phyloP scores from a whole-genome alignment of 2,329 filamentous ascomycete species.

The Xylaria sp. region DNA sequence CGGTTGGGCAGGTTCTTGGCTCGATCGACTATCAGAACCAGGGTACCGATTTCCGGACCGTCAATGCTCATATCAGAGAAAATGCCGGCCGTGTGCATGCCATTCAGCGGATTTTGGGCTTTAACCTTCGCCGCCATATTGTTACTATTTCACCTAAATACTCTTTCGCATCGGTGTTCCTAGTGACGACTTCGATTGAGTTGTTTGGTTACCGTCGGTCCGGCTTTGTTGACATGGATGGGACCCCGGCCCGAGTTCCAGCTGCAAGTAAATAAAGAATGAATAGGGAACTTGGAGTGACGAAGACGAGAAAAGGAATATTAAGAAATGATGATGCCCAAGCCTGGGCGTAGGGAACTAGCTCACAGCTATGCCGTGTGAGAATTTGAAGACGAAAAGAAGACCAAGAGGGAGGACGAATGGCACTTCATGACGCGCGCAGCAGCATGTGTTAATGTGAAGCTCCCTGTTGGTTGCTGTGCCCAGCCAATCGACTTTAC shows the following conservation, averaged over 20 bases:
- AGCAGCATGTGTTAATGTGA: slow-evolving; percentile 20
- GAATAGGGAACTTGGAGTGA: slow-evolving; percentile 2
- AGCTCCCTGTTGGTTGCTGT: slow-evolving; percentile 26
- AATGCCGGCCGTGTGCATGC: slow-evolving; percentile 87
- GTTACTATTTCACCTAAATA: slow-evolving; percentile 12
- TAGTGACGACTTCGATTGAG: slow-evolving; percentile 1
- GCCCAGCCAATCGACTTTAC: slow-evolving; percentile 35
- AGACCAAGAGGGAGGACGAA: slow-evolving; percentile 3
- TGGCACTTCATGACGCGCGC: slow-evolving; percentile 31
- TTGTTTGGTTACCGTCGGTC: slow-evolving; percentile 1
- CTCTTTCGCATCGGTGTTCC: slow-evolving; percentile 24
- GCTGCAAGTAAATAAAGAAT: slow-evolving; percentile 14
- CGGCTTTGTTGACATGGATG: slow-evolving; percentile 22
- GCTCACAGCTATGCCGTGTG: slow-evolving; percentile 16
- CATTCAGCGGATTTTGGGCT: slow-evolving; percentile 63
- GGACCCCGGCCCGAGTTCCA: neutral
- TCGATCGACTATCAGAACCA: slow-evolving; percentile 91
- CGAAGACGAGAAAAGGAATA: neutral
- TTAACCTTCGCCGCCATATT: slow-evolving; percentile 66
- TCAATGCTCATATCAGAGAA: slow-evolving; percentile 94
- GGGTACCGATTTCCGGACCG: slow-evolving; percentile 90
- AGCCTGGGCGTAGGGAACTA: slow-evolving; percentile 6
- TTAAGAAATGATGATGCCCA: slow-evolving; percentile 11
- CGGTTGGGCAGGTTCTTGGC: slow-evolving; percentile 97
- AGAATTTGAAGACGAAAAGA: slow-evolving; percentile 2